A percentile compares a stretch with the other conserved stretches of the same genome.
Evolutionary conservation across 2,329 filamentous ascomycete genomes (phyloP).

Genomic region (Epichloe scottii): DNA sequence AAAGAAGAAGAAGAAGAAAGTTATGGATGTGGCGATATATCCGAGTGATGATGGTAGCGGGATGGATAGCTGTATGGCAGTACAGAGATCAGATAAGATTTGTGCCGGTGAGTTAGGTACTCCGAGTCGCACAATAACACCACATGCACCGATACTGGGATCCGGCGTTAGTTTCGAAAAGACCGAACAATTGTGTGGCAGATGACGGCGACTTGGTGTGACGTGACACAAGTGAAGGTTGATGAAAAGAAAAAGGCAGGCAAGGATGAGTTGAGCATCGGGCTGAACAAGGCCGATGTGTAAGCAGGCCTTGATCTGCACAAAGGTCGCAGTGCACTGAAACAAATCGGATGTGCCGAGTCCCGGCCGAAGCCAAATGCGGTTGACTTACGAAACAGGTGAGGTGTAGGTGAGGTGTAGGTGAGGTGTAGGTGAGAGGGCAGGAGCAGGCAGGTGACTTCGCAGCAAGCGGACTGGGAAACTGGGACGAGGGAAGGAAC

Average conservation of each 20-base stretch:
- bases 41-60: background rate
- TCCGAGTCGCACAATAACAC: background rate
- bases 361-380: conserved; percentile 3
- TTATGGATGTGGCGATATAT: background rate
- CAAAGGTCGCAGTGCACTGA: conserved; percentile 1
- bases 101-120: background rate
- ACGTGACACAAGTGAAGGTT: background rate
- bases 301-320: background rate
- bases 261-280: background rate
- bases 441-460: conserved; percentile 3
- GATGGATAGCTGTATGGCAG: background rate
- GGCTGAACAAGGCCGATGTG: background rate
- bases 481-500: background rate
- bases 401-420: background rate
- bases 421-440: background rate
- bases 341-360: conserved; percentile 6
- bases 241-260: background rate
- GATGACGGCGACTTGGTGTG: background rate
- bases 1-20: too few relatives aligned
- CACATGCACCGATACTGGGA: background rate
- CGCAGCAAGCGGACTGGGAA: background rate
- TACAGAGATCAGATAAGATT: conserved; percentile 4
- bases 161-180: background rate
- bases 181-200: background rate
- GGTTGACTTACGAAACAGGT: conserved; percentile 4